Evolutionary conservation across 129 eudicot species (phyloP), one percentile per base, ranked within the genome.

Genomic region (Calendula officinalis): DNA sequence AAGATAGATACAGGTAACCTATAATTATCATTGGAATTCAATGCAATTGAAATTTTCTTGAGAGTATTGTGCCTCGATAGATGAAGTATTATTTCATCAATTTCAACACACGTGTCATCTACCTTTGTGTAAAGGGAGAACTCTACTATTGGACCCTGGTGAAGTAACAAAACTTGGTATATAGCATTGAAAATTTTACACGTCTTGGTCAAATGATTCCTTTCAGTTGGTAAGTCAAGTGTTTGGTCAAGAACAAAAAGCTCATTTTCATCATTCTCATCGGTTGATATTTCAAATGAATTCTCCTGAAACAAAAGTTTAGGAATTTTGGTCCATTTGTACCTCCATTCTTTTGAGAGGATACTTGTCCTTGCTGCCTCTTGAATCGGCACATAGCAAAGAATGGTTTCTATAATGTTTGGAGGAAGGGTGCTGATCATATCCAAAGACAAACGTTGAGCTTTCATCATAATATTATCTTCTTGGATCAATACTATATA

Each of bases 161-260:
- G 47, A n/a, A 14, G 33, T 38, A 58, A 58, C 14, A 58, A 14
- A 58, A 58, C 45, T 58, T 58, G 64, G 45, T 58, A 15, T 58
- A 58, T 38, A 37, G 12, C 46, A 7, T 38, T 13, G 33, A 37
- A 37, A 37, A 15, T 27, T 37, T 38, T 58, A 39, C 47, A n/a
- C n/a, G n/a, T n/a, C n/a, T n/a, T n/a, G n/a, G n/a, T n/a, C n/a
- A n/a, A n/a, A n/a, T n/a, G n/a, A n/a, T n/a, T 36, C 64, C 11
- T 58, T 22, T 22, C 1, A n/a, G 30, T 22, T 22, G 1, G n/a
- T n/a, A n/a, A n/a, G n/a, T n/a, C n/a, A n/a, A 22, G 30, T 1
- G 2, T n/a, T n/a, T n/a, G n/a, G n/a, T n/a, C n/a, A 22, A n/a
- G n/a, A n/a, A n/a, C n/a, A n/a, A n/a, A n/a, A n/a, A n/a, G n/a